A percentile compares a stretch with the other conserved stretches of the same genome.
phyloP scores from a whole-genome alignment of 148 eudicot species.

The Rhododendron henanense region DNA sequence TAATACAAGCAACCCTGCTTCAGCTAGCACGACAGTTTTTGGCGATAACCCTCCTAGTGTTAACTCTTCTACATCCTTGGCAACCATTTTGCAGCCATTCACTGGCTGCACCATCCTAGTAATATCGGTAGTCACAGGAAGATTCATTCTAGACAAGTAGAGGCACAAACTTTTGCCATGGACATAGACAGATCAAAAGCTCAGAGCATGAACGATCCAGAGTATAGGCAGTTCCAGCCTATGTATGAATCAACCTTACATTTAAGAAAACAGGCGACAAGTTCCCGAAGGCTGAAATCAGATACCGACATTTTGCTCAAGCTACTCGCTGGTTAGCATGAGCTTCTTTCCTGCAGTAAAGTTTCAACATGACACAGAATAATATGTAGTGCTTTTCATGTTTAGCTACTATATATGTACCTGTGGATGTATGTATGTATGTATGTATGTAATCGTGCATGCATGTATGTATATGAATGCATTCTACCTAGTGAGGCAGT shows the following conservation, averaged over 20 bases:
- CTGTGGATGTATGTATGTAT: not conserved
- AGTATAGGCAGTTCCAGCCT: constrained; percentile 4
- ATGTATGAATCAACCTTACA: constrained; percentile 7
- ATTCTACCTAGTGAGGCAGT: not conserved
- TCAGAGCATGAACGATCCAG: constrained; percentile 8
- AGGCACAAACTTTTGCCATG: not conserved
- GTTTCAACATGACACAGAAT: not conserved
- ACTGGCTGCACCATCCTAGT: constrained; percentile 24
- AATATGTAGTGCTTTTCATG: not conserved
- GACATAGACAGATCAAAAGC: constrained; percentile 19
- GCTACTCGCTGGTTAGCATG: not conserved
- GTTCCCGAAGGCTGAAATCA: constrained; percentile 1
- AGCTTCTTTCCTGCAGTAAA: not conserved
- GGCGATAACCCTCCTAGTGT: constrained; percentile 40
- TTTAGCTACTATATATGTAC: not conserved
- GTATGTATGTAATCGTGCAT: no score
- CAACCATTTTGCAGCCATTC: constrained; percentile 32
- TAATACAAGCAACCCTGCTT: constrained; percentile 42
- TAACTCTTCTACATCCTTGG: constrained; percentile 33
- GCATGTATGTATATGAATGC: not conserved
- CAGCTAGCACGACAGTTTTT: constrained; percentile 25
- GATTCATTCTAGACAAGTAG: constrained; percentile 30
- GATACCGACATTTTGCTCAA: not conserved
- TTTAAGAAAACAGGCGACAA: not conserved
- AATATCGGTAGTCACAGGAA: constrained; percentile 26